Evolutionary conservation across 108 stramenopile genomes (phyloP).

Genomic region (Nitzschia sp.): DNA sequence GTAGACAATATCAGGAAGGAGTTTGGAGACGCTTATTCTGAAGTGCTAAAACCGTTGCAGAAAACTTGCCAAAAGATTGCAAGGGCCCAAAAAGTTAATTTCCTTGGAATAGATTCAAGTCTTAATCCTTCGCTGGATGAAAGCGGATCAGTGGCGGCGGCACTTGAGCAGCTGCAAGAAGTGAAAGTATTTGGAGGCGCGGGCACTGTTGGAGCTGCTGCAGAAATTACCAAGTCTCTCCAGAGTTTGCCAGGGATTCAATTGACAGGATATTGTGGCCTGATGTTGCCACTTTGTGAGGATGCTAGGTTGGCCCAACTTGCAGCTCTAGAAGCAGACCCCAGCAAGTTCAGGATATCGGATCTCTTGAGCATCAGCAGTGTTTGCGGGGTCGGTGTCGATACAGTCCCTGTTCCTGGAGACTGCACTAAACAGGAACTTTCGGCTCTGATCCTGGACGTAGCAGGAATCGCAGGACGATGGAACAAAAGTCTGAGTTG

Average conservation of each 20-base stretch:
- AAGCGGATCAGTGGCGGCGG: constrained; percentile 65
- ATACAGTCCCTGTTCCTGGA: constrained; percentile 81
- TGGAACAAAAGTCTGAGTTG: constrained; percentile 84
- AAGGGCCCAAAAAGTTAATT: constrained; percentile 15
- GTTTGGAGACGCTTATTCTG: constrained; percentile 44
- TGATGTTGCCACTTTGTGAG: constrained; percentile 86
- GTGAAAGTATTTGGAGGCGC: constrained; percentile 64
- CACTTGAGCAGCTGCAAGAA: constrained; percentile 74
- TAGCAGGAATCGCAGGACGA: constrained; percentile 68
- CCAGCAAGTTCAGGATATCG: constrained; percentile 28
- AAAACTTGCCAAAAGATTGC: constrained; percentile 37
- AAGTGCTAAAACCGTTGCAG: constrained; percentile 59
- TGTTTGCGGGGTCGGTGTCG: constrained; percentile 86
- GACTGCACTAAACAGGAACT: constrained; percentile 43
- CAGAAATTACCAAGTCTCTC: constrained; percentile 69
- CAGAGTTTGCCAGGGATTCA: constrained; percentile 61
- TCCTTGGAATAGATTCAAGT: constrained; percentile 76
- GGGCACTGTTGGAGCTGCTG: constrained; percentile 71
- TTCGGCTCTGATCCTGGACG: constrained; percentile 67
- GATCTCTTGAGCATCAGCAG: constrained; percentile 69
- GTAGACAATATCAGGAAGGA: constrained; percentile 44
- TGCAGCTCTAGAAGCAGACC: constrained; percentile 7
- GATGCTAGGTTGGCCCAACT: constrained; percentile 70
- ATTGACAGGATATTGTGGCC: constrained; percentile 74
- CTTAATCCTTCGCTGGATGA: constrained; percentile 72